phyloP scores from a whole-genome alignment of 257 asterid species.

The Nicotiana knightiana region DNA sequence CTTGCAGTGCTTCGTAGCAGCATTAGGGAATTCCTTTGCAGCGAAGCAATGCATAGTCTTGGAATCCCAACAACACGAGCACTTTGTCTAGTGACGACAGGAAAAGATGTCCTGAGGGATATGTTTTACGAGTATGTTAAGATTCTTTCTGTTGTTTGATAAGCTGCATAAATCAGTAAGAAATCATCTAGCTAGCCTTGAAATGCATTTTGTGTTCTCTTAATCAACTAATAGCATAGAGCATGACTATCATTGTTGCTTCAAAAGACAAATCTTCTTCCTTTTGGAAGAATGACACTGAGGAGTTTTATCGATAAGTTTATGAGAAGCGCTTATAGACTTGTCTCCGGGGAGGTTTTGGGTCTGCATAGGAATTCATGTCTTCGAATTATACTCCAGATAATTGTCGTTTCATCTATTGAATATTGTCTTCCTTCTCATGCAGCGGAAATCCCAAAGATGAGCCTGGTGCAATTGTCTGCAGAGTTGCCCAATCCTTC shows the following conservation, averaged over 20 bases:
- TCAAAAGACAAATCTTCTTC: neutral
- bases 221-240: neutral
- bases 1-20: conserved; percentile 96
- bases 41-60: conserved; percentile 95
- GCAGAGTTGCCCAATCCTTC: conserved; percentile 90
- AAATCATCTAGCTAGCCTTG: neutral
- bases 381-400: neutral
- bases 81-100: conserved; percentile 82
- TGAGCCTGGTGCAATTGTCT: conserved; percentile 94
- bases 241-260: neutral
- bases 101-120: conserved; percentile 75
- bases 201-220: neutral
- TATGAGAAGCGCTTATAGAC: neutral
- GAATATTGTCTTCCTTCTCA: conserved; percentile 11
- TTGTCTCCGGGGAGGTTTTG: neutral
- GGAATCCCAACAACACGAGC: conserved; percentile 99
- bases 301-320: neutral
- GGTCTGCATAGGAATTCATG: neutral
- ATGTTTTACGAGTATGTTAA: conserved; percentile 91
- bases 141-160: neutral
- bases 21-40: conserved; percentile 89
- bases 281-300: neutral
- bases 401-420: neutral
- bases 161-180: neutral
- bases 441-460: conserved; percentile 95